Evolutionary conservation across 805 yeast genomes (phyloP), one percentile per base, ranked within the genome.

Genomic region (Candida coleopterorum): DNA sequence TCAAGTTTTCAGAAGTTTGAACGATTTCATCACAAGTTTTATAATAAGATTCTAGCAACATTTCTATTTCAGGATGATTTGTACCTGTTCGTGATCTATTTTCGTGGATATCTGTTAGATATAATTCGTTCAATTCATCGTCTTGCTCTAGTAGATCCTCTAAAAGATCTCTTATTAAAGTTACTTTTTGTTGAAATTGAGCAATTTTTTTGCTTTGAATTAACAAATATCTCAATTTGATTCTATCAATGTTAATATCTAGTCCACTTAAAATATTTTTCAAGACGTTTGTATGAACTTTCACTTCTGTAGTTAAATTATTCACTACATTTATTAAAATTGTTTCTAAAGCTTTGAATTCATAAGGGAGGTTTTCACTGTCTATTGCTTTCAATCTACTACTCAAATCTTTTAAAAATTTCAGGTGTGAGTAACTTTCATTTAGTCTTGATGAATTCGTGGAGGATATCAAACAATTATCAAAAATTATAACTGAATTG

Each of bases 11-110:
- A 15, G 82, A 83, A 3, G 85, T 84, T 56, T 93, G 97, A 2
- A 90, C 97, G 44, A 93, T 85, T 50, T 94, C 97, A 62, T 90
- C 97, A 41, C 85, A 76, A 37, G 90, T 94, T 35, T 82, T 81
- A 49, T 85, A 87, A 64, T 93, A 93, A 1, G 95, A 82, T 53
- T 93, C 99, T 17, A 93, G 60, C 35, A 93, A 68, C 68, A 93
- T 72, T 54, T 93, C 99, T 15, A 88, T 85, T 49, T 93, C 97
- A 28, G 80, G 79, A 55, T 85, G 95, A 45, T 86, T 84, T 35
- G 75, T 75, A 2, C 73, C 71, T 11, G 62, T 56, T 22, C 85
- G 60, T 1, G 72, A 67, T 1, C 20, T 49, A 28, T 56, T 85
- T 58, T 35, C 48, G 34, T 39, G 56, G 39, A 56, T 79, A 34